These are phyloP conservation scores for Ganoderma lucidum DNA, from an alignment of 1,284 basidiomycete genomes.

Conservation along the genomic window DNA sequence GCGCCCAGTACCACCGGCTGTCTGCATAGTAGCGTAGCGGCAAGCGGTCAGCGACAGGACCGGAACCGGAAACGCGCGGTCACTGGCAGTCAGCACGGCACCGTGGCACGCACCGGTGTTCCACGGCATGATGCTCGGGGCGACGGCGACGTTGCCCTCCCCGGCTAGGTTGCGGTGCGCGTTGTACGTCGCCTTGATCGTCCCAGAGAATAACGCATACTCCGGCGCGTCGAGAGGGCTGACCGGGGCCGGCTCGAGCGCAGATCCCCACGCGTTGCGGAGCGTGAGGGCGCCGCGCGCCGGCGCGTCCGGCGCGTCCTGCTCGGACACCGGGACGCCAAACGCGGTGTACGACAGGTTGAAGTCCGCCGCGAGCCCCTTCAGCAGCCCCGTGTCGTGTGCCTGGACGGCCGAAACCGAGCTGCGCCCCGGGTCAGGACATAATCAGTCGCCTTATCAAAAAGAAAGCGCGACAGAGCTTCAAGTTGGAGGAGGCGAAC, in stretches of 20 bases:
- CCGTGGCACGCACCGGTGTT: slow-evolving; percentile 52
- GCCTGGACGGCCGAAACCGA: slow-evolving; percentile 52
- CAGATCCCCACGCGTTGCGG: slow-evolving; percentile 52
- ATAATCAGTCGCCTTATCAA: slow-evolving; percentile 27
- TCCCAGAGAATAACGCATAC: slow-evolving; percentile 60
- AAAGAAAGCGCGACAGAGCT: too few relatives aligned
- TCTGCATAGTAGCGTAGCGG: too few relatives aligned
- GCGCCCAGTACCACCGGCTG: slow-evolving; percentile 55
- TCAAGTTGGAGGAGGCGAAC: slow-evolving; percentile 31
- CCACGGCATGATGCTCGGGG: slow-evolving; percentile 62
- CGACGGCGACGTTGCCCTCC: slow-evolving; percentile 44
- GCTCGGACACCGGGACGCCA: slow-evolving; percentile 41
- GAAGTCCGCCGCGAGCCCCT: slow-evolving; percentile 50
- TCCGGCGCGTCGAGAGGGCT: slow-evolving; percentile 56
- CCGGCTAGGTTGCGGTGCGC: slow-evolving; percentile 42
- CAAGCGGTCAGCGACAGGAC: too few relatives aligned
- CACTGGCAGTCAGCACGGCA: too few relatives aligned
- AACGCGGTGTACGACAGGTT: slow-evolving; percentile 58
- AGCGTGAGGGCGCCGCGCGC: slow-evolving; percentile 49
- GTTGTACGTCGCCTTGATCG: slow-evolving; percentile 56
- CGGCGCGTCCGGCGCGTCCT: slow-evolving; percentile 23
- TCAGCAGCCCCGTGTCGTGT: slow-evolving; percentile 51
- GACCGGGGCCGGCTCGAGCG: slow-evolving; percentile 63
- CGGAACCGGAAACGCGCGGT: too few relatives aligned
- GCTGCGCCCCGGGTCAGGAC: slow-evolving; percentile 40